Percentiles rank a stretch among this genome's conserved stretches.
Conservation (phyloP, 768 basidiomycete species). For the Lentinula boryana region DNA sequence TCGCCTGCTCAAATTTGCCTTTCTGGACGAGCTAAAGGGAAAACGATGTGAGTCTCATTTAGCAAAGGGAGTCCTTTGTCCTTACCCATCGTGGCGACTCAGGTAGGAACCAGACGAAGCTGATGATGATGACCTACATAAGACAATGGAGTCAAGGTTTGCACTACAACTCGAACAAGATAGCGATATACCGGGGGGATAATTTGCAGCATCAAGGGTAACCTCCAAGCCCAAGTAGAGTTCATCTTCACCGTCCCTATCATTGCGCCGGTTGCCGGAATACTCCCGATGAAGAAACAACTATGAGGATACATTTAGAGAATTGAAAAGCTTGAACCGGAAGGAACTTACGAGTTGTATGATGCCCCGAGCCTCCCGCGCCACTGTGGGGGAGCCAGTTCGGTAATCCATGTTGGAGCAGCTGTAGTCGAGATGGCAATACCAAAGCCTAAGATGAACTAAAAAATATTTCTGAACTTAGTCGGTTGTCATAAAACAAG, state of each 20-base stretch:
- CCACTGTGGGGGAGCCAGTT: constrained; percentile 19
- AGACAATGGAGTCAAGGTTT: background rate
- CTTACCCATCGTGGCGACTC: constrained; percentile 16
- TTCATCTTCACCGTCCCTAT: constrained; percentile 35
- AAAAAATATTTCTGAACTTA: background rate
- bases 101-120: constrained; percentile 32
- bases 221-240: constrained; percentile 54
- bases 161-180: background rate
- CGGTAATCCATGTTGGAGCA: constrained; percentile 43
- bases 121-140: constrained; percentile 27
- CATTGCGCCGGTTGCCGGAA: constrained; percentile 16
- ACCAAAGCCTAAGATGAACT: constrained; percentile 40
- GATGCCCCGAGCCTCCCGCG: constrained; percentile 37
- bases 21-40: constrained; percentile 19
- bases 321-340: constrained; percentile 25
- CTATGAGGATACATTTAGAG: constrained; percentile 21
- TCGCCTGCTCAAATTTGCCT: constrained; percentile 25
- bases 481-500: background rate
- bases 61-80: no score
- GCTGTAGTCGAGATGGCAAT: constrained; percentile 40
- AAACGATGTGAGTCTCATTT: constrained; percentile 11
- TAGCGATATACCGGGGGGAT: constrained; percentile 13
- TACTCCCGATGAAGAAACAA: constrained; percentile 17
- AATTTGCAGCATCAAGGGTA: constrained; percentile 49
- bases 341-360: constrained; percentile 28